Base-by-base conservation (phyloP, 2,329 filamentous ascomycete species). In the Pseudonectria buxi region DNA sequence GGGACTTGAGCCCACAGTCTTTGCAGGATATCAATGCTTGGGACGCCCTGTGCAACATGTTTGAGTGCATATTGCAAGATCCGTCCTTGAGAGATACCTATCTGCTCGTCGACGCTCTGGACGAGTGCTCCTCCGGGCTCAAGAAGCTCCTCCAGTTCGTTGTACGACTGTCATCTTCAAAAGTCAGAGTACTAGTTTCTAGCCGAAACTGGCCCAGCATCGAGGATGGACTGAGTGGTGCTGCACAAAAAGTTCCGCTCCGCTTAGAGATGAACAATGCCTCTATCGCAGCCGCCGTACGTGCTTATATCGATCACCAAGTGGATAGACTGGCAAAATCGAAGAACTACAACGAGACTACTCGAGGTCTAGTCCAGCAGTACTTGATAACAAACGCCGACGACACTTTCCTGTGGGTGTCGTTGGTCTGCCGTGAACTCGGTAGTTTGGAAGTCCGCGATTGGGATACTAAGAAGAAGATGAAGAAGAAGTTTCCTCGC, bases 41-140 rank as follows among this genome's bases (percentile, higher is more conserved):
- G 54, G 24, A 48, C 27, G 47, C 53, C 2, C 32, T 74, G 6
- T 55, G 45, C 0, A 37, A 56, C 2, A 61, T 71, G 5, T 56
- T 74, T 1, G 40, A 12, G 1, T 41, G 45, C 4, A 65, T 74
- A 10, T 37, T 74, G 2, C 12, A 54, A 11, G 62, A 69, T 28
- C 36, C 41, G 3, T 47, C 10, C 6, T 35, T 63, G 3, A 12
- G 47, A 1, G 40, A 10, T 0, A 53, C 50, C 0, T 56, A 55
- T 40, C 33, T 74, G 4, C 39, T 71, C 10, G 47, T 74, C 28
- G 66, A 72, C 47, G 68, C 65, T 1, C 61, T 72, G 1, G 67
- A 74, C 37, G 67, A 72, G 44, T 70, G 64, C 37, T 38, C 31
- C 11, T 28, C 25, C 4, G 55, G 47, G 14, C 37, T 46, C 14